phyloP scores from a whole-genome alignment of 352 stramenopile species.

The Pythium dissotocum region DNA sequence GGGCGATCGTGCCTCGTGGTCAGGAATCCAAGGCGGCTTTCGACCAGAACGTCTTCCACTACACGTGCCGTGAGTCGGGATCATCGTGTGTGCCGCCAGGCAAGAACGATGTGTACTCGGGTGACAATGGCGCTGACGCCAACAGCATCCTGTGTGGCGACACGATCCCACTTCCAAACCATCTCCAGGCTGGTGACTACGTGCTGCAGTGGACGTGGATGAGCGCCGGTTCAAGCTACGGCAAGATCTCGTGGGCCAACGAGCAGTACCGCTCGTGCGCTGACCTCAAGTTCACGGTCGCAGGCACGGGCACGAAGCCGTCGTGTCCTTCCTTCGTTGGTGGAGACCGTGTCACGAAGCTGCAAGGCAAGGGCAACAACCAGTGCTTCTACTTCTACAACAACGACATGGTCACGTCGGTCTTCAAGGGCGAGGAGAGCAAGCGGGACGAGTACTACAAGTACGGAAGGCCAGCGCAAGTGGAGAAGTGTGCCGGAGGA shows the following conservation, averaged over 20 bases:
- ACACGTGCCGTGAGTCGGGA: slow-evolving; percentile 31
- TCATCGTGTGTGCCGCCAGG: slow-evolving; percentile 13
- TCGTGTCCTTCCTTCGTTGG: slow-evolving; percentile 20
- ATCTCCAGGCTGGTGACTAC: slow-evolving; percentile 20
- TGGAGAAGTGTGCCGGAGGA: slow-evolving; percentile 12
- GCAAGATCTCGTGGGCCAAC: slow-evolving; percentile 17
- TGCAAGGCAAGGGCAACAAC: slow-evolving; percentile 16
- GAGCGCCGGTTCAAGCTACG: slow-evolving; percentile 21
- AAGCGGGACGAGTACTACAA: slow-evolving; percentile 23
- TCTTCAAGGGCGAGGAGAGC: slow-evolving; percentile 21
- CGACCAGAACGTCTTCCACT: slow-evolving; percentile 33
- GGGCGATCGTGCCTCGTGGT: slow-evolving; percentile 25
- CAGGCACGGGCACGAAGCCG: slow-evolving; percentile 15
- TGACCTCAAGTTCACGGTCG: slow-evolving; percentile 20
- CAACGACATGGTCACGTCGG: slow-evolving; percentile 18
- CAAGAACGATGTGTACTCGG: slow-evolving; percentile 19
- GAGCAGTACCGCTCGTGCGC: slow-evolving; percentile 25
- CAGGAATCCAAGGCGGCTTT: slow-evolving; percentile 29
- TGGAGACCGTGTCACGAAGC: slow-evolving; percentile 22
- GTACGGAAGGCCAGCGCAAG: slow-evolving; percentile 13
- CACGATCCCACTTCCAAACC: slow-evolving; percentile 20
- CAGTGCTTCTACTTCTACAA: slow-evolving; percentile 25
- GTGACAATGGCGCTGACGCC: slow-evolving; percentile 13
- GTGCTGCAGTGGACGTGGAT: slow-evolving; percentile 27
- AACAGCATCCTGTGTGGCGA: slow-evolving; percentile 22